Percentiles rank a stretch among this genome's conserved stretches.
Evolutionary conservation across 768 basidiomycete species (phyloP).

Genomic region (Ramaria sp.): DNA sequence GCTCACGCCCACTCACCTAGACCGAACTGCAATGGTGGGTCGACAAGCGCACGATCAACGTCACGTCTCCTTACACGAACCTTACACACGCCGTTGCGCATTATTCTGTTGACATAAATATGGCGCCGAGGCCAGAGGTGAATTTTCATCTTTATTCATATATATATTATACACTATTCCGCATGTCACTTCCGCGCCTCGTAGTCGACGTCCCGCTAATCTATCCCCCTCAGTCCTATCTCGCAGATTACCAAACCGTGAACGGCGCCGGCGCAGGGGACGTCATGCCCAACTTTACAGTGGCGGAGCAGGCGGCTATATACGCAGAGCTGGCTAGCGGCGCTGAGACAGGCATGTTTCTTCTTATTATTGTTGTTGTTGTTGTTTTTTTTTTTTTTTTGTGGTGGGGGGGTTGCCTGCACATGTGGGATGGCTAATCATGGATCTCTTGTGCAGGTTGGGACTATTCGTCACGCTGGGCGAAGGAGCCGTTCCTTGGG

Average conservation of each 20-base stretch:
- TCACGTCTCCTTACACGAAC: constrained; percentile 64
- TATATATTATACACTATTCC: background rate
- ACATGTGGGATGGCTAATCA: no score
- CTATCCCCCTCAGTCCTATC: constrained; percentile 13
- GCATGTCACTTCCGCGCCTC: no score
- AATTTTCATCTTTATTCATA: no score
- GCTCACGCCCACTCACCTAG: constrained; percentile 23
- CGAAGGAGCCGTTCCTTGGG: constrained; percentile 30
- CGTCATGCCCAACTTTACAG: constrained; percentile 31
- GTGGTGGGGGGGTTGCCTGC: no score
- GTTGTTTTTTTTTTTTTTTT: no score
- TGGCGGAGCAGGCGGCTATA: constrained; percentile 46
- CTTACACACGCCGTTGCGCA: constrained; percentile 54
- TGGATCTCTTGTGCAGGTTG: constrained; percentile 15
- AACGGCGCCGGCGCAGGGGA: constrained; percentile 32
- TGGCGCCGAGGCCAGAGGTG: constrained; percentile 60
- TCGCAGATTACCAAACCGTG: constrained; percentile 67
- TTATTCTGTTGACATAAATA: constrained; percentile 65
- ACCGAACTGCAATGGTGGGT: constrained; percentile 80
- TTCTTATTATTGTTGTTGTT: no score
- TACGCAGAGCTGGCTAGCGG: constrained; percentile 84
- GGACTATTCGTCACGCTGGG: constrained; percentile 34
- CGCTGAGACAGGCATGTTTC: constrained; percentile 58
- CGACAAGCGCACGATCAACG: constrained; percentile 54
- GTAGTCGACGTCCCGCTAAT: background rate